Evolutionary conservation across 192 early-diverging fungal genomes (phyloP), one percentile per base, ranked within the genome.

Genomic region (Borealophlyctis nickersoniae): DNA sequence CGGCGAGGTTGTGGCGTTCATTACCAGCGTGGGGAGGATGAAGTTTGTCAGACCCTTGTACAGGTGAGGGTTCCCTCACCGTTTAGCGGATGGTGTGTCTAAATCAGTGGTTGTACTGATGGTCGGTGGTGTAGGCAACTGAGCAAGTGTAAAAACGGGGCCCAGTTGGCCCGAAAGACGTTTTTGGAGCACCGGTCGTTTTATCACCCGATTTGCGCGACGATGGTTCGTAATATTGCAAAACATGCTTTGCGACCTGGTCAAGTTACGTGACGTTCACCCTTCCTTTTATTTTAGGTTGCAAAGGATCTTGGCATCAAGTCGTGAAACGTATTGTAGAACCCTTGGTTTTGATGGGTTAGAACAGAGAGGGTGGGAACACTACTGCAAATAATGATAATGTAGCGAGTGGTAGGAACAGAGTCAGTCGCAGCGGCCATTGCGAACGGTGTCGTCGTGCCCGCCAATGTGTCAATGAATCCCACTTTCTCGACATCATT

Each of bases 201-300:
- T 65, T 99, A 98, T 70, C 96, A 99, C 56, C 96, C 96, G 9
- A 99, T 99, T 67, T 90, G 89, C 29, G 84, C 88, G 28, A 72
- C 71, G 30, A 85, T 95, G 89, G 90, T 98, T n/a, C 86, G 83
- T 49, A 94, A 90, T n/a, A 24, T 27, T 27, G 19, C 45, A 14
- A 48, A 48, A 11, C n/a, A 11, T 56, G 28, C 33, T 5, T 56
- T 19, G 22, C 19, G 33, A 27, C 19, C 28, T 56, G n/a, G 19
- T 56, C 19, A 7, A 53, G 19, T 19, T 24, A 7, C 22, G 52
- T 54, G 9, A 24, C 52, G 24, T 54, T n/a, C n/a, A n/a, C n/a
- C 52, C 32, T 28, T 59, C 29, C 2, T 5, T 59, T 36, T 22
- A 23, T n/a, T 2, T 26, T 22, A 59, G 58, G 58, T 59, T 14